A percentile compares a stretch with the other conserved stretches of the same genome.
phyloP scores from a whole-genome alignment of 202 grass and related monocot species.

The Setaria viridis region DNA sequence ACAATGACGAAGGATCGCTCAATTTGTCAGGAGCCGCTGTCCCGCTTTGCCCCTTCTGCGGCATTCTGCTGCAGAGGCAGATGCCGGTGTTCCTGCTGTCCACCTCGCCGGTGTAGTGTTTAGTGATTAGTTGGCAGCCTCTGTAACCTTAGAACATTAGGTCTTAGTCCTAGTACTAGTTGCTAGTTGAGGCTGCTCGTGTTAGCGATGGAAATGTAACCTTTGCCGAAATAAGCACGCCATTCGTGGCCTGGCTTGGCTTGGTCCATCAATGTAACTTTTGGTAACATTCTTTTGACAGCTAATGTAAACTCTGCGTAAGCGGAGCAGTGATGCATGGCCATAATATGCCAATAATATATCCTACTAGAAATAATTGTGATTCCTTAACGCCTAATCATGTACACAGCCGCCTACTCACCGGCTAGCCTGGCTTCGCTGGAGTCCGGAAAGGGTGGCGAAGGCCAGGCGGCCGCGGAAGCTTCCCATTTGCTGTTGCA shows the following conservation, averaged over 20 bases:
- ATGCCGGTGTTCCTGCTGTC: slow-evolving; percentile 71
- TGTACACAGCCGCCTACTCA: neutral
- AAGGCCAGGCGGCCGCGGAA: neutral
- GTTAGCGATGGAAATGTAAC: neutral
- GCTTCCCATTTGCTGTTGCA: neutral
- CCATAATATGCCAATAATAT: neutral
- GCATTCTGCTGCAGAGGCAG: slow-evolving; percentile 71
- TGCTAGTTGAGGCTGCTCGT: neutral
- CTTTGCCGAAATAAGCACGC: neutral
- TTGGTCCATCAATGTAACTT: neutral
- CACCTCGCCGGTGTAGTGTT: slow-evolving; percentile 62
- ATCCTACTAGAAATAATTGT: neutral
- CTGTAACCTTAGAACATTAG: neutral
- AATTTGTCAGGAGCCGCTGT: slow-evolving; percentile 7
- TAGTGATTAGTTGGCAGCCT: neutral
- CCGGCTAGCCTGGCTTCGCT: neutral
- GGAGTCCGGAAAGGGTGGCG: neutral
- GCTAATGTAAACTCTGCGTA: neutral
- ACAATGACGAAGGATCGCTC: slow-evolving; percentile 35
- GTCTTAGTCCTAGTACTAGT: neutral
- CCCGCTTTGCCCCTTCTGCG: slow-evolving; percentile 77
- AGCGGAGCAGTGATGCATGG: neutral
- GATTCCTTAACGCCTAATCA: neutral
- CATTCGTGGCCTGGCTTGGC: neutral
- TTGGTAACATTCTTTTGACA: neutral